phyloP scores from a whole-genome alignment of 2,329 filamentous ascomycete genomes.

The Cladorrhinum sp. region DNA sequence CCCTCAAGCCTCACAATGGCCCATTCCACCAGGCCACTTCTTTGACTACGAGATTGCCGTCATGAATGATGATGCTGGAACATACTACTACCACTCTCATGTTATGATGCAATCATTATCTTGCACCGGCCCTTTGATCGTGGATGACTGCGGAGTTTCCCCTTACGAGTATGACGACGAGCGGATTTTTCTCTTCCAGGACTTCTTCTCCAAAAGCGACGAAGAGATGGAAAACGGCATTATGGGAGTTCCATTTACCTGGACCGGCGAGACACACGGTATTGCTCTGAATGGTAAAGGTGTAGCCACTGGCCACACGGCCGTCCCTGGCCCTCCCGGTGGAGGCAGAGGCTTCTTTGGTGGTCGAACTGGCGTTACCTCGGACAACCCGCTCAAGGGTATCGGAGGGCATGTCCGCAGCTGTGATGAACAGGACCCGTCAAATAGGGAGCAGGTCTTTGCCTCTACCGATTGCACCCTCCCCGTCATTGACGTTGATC shows the following conservation, averaged over 20 bases:
- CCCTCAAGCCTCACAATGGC: slow-evolving; percentile 61
- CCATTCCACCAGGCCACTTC: slow-evolving; percentile 58
- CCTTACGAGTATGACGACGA: slow-evolving; percentile 65
- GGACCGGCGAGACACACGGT: slow-evolving; percentile 57
- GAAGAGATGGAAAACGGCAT: slow-evolving; percentile 49
- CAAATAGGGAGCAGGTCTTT: neutral
- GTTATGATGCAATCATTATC: slow-evolving; percentile 61
- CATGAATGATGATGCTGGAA: slow-evolving; percentile 52
- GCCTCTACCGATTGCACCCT: slow-evolving; percentile 37
- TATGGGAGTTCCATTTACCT: slow-evolving; percentile 47
- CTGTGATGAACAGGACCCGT: neutral
- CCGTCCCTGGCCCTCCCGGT: slow-evolving; percentile 9
- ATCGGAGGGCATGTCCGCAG: neutral
- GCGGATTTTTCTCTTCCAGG: slow-evolving; percentile 51
- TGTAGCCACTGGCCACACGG: slow-evolving; percentile 38
- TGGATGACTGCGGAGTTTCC: slow-evolving; percentile 46
- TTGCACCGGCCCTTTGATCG: slow-evolving; percentile 55
- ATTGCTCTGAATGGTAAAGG: slow-evolving; percentile 57
- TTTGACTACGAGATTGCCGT: slow-evolving; percentile 66
- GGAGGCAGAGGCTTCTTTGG: slow-evolving; percentile 20
- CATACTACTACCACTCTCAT: slow-evolving; percentile 69
- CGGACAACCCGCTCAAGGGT: neutral
- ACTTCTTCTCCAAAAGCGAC: slow-evolving; percentile 57
- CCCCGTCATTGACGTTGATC: slow-evolving; percentile 55
- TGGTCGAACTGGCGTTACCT: slow-evolving; percentile 1